Base-by-base conservation (phyloP, 2,329 filamentous ascomycete genomes). In the Paracoccidioides lutzii region DNA sequence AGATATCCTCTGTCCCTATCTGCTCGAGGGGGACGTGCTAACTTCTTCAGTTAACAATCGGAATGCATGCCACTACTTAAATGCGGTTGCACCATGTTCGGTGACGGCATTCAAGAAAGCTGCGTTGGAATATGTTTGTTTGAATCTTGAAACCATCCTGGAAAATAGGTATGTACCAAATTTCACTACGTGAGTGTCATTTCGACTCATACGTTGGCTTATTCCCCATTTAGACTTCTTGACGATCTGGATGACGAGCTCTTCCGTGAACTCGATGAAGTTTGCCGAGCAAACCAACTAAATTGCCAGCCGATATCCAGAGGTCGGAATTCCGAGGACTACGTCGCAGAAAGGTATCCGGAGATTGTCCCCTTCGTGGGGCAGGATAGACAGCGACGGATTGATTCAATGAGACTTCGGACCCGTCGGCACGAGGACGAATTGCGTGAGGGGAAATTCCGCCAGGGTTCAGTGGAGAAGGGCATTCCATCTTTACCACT, bases 101-200 rank as follows among this genome's bases (percentile, higher is more conserved):
- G 83, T 95, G 5, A 82, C 81, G 0, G 82, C 87, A 56, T 96
- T 98, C 73, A 95, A 95, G 69, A 81, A 93, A 62, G 86, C 87
- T 8, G 88, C 87, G 0, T 75, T 97, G 35, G 88, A 95, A 67
- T 98, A 96, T 66, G 82, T 96, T 28, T 95, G 90, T 64, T 75
- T 95, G 46, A 94, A 95, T 64, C 77, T 97, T 56, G 93, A 98
- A 69, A 82, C 84, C 5, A 88, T 97, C 78, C 81, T 98, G 52
- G 90, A 96, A 65, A 95, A 95, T 59, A 85, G 88, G 74, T 77
- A 67, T 62, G 70, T 63, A 45, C 9, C n/a, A 10, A 5, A 32
- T 42, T 33, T 32, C 30, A 42, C 7, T 37, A 37, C 10, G 35
- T 22, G 37, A 5, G 35, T 1, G 14, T 7, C 42, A 12, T n/a